These are phyloP conservation scores for Coniferiporia weirii DNA, from an alignment of 1,284 basidiomycete genomes.

Conservation along the genomic window DNA sequence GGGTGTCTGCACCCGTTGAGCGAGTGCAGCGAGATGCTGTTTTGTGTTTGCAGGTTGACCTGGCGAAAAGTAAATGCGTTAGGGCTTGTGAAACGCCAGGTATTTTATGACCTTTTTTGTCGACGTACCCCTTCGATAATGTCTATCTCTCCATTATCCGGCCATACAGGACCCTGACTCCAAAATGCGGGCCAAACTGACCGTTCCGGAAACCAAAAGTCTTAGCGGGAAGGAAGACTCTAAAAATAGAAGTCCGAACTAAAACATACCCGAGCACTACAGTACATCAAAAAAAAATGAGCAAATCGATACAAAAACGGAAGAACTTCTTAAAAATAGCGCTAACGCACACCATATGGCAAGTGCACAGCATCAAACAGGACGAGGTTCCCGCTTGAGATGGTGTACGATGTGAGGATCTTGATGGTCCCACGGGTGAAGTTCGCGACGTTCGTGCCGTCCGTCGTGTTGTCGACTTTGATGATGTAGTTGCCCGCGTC, in stretches of 20 bases:
- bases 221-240: neutral
- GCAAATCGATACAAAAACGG: too few species aligned
- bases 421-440: conserved; percentile 16
- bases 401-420: conserved; percentile 10
- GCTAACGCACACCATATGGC: conserved; percentile 15
- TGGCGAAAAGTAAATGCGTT: neutral
- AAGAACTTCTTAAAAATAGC: neutral
- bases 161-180: conserved; percentile 33
- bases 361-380: conserved; percentile 18
- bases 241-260: neutral
- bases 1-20: conserved; percentile 26
- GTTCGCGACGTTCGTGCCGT: conserved; percentile 7
- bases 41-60: conserved; percentile 24
- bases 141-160: conserved; percentile 39
- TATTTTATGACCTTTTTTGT: neutral
- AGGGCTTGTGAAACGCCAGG: neutral
- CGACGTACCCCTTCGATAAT: conserved; percentile 34
- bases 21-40: conserved; percentile 32
- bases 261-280: conserved; percentile 9
- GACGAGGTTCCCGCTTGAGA: conserved; percentile 15
- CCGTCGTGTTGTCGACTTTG: conserved; percentile 20
- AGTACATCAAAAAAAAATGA: neutral
- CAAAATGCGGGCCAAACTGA: conserved; percentile 38
- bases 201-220: neutral
- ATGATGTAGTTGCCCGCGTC: conserved; percentile 16